Conservation (phyloP, 2,329 filamentous ascomycete genomes). For the Daldinia eschscholtzii region DNA sequence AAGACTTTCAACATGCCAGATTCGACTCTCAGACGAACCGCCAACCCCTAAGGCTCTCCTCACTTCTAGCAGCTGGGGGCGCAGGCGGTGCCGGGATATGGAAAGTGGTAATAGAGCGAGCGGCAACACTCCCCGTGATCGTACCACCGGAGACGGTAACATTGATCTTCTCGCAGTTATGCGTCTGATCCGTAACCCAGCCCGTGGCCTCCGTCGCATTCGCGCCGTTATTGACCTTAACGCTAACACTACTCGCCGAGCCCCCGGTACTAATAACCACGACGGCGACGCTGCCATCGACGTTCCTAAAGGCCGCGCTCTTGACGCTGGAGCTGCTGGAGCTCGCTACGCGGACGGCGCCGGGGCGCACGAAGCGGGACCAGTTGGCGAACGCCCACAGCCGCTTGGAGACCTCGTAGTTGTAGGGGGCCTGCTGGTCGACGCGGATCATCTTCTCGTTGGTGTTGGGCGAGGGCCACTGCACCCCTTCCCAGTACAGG, state of each 20-base stretch:
- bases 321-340: constrained; percentile 50
- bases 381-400: constrained; percentile 60
- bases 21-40: constrained; percentile 17
- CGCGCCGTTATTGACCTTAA: constrained; percentile 12
- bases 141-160: constrained; percentile 43
- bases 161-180: constrained; percentile 43
- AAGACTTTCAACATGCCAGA: background rate
- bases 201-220: constrained; percentile 44
- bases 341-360: constrained; percentile 52
- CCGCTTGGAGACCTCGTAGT: constrained; percentile 53
- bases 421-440: constrained; percentile 54
- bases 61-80: constrained; percentile 22
- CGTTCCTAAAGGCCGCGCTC: constrained; percentile 55
- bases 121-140: constrained; percentile 46
- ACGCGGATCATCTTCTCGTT: constrained; percentile 63
- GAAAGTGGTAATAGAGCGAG: constrained; percentile 49
- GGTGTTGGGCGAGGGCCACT: constrained; percentile 51
- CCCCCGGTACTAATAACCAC: constrained; percentile 50
- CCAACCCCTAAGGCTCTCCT: constrained; percentile 25
- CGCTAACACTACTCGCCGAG: background rate
- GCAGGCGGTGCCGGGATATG: constrained; percentile 40
- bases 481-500: constrained; percentile 64
- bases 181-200: constrained; percentile 49
- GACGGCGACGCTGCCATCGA: constrained; percentile 55
- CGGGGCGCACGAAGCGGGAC: constrained; percentile 56